phyloP scores from a whole-genome alignment of 208 protist species.

The Trichomonas tenax region DNA sequence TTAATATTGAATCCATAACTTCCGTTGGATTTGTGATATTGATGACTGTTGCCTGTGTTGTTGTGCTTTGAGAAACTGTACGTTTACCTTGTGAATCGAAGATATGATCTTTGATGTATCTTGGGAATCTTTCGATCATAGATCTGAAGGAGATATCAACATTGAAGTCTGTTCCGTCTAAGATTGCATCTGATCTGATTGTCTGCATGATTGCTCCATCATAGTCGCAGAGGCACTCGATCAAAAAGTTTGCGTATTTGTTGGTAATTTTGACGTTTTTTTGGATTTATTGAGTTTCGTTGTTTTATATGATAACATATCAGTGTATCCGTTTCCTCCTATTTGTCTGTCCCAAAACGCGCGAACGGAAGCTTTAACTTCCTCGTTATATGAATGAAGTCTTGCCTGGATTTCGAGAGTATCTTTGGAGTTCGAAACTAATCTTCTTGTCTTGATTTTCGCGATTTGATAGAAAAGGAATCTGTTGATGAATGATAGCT shows the following conservation, averaged over 20 bases:
- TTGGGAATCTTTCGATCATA: neutral
- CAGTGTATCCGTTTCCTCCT: no score
- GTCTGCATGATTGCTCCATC: neutral
- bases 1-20: neutral
- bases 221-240: neutral
- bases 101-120: neutral
- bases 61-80: no score
- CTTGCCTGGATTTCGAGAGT: neutral
- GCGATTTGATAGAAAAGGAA: neutral
- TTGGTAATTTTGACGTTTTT: neutral
- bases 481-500: neutral
- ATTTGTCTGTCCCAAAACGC: neutral
- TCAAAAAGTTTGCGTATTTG: neutral
- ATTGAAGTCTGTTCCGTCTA: neutral
- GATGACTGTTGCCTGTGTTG: neutral
- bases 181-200: neutral
- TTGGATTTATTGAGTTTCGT: neutral
- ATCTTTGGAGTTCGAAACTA: neutral
- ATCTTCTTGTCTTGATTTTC: neutral
- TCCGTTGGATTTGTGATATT: neutral
- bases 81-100: neutral
- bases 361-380: neutral
- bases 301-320: no score
- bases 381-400: neutral
- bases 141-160: neutral